These are phyloP conservation scores for Lenzites betulinus DNA, from an alignment of 768 basidiomycete genomes.

Conservation along the genomic window DNA sequence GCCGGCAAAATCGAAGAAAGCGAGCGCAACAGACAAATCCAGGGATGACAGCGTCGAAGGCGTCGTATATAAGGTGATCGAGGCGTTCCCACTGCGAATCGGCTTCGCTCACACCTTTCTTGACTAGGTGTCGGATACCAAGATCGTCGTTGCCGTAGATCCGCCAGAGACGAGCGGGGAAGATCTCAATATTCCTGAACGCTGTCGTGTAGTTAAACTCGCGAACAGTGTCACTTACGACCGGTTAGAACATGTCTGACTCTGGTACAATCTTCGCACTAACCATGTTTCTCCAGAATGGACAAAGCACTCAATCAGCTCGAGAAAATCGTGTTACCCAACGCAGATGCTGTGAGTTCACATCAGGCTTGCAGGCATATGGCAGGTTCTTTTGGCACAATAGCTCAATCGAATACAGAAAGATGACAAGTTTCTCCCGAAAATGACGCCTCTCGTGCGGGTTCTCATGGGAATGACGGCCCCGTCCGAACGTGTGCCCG, in stretches of 20 bases:
- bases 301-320: conserved; percentile 75
- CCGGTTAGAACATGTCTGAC: conserved; percentile 46
- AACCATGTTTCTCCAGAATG: conserved; percentile 57
- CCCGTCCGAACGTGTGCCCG: conserved; percentile 42
- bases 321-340: conserved; percentile 44
- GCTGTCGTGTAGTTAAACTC: conserved; percentile 82
- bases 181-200: conserved; percentile 81
- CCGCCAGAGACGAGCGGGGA: conserved; percentile 56
- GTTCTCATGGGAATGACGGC: conserved; percentile 70
- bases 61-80: conserved; percentile 77
- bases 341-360: conserved; percentile 16
- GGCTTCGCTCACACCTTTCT: neutral
- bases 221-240: conserved; percentile 94
- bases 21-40: conserved; percentile 33
- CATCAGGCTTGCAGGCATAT: too few species aligned
- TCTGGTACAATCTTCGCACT: neutral
- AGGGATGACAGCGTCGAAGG: conserved; percentile 62
- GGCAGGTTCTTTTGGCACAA: neutral
- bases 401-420: conserved; percentile 24
- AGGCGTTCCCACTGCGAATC: neutral
- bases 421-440: conserved; percentile 45
- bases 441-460: conserved; percentile 54
- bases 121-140: conserved; percentile 72
- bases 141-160: conserved; percentile 80
- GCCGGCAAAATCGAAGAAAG: conserved; percentile 49